These are phyloP conservation scores for Raphidocelis subcapitata DNA, from an alignment of 139 green algal genomes.

Conservation along the genomic window DNA sequence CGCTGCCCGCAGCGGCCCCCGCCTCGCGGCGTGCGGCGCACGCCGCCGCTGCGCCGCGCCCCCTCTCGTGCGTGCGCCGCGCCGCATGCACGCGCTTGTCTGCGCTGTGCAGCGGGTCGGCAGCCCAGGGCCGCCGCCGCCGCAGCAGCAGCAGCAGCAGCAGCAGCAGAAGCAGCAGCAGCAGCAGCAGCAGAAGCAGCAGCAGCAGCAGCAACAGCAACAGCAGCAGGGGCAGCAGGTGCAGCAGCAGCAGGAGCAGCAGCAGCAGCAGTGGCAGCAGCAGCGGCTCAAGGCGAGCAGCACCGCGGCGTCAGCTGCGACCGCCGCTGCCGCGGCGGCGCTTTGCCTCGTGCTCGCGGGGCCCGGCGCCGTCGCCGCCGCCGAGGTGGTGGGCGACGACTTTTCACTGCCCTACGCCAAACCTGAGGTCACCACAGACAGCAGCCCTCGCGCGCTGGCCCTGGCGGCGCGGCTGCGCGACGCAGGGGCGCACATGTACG, in stretches of 20 bases:
- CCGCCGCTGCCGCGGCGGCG: neutral
- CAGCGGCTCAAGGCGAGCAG: neutral
- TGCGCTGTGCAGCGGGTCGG: neutral
- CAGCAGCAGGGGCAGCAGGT: neutral
- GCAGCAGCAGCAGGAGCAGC: neutral
- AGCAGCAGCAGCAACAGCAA: constrained; percentile 4
- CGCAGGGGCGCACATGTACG: constrained; percentile 93
- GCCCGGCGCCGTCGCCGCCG: too few relatives aligned
- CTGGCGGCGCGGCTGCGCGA: constrained; percentile 58
- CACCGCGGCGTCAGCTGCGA: constrained; percentile 6
- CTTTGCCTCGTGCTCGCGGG: neutral
- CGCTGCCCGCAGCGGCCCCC: neutral
- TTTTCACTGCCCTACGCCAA: neutral
- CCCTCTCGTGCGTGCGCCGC: too few relatives aligned
- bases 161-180: neutral
- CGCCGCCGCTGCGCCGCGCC: neutral
- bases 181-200: neutral
- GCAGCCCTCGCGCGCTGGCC: constrained; percentile 20
- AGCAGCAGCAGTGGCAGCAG: neutral
- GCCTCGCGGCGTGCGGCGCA: neutral
- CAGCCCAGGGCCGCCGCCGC: neutral
- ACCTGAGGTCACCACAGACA: neutral
- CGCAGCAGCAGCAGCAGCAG: constrained; percentile 5
- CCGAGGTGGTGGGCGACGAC: too few relatives aligned
- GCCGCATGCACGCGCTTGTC: too few relatives aligned